Base-by-base conservation (phyloP, 371 early-diverging fungal species). In the Syncephalastrum monosporum region DNA sequence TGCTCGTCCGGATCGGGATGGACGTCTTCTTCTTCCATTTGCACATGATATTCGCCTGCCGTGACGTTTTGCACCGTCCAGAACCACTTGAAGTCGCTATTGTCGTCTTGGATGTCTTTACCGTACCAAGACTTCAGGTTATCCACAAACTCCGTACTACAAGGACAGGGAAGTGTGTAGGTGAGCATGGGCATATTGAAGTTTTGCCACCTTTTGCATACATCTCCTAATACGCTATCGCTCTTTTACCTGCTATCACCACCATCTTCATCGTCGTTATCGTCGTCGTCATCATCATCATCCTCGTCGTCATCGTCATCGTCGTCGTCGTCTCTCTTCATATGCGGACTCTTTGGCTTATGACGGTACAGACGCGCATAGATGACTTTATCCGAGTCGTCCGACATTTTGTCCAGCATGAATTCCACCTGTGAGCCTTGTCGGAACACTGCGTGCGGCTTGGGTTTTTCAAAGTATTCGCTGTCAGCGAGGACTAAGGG, bases 401-500 rank as follows among this genome's bases (percentile, higher is more conserved):
- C 50, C 1, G 48, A 43, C 53, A 61, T 45, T 44, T 59, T 61
- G 15, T 66, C 59, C 5, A 61, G 24, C 17, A 54, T 17, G 47
- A 66, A 66, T 23, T 57, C 51, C 13, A 61, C 45, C n/a, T 24
- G 23, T 17, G 44, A n/a, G 4, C 66, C 60, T 15, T 25, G 43
- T 0, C 12, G 24, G 17, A 42, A 66, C 10, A 44, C 19, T 1
- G 57, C 29, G 23, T 52, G 48, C 12, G 53, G 42, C 1, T 19
- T 46, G 4, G 66, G 66, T 50, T 42, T 43, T 10, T 50, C 41
- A 48, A 66, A 66, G 27, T 61, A 66, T 6, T 58, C 62, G 2
- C 48, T 61, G 16, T 57, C 61, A n/a, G 61, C 61, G 16, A 33
- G 38, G 38, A 33, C 38, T 10, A 33, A 33, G 38, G 38, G 38